Conservation (phyloP, 257 asterid genomes). For the Gentiana straminea region DNA sequence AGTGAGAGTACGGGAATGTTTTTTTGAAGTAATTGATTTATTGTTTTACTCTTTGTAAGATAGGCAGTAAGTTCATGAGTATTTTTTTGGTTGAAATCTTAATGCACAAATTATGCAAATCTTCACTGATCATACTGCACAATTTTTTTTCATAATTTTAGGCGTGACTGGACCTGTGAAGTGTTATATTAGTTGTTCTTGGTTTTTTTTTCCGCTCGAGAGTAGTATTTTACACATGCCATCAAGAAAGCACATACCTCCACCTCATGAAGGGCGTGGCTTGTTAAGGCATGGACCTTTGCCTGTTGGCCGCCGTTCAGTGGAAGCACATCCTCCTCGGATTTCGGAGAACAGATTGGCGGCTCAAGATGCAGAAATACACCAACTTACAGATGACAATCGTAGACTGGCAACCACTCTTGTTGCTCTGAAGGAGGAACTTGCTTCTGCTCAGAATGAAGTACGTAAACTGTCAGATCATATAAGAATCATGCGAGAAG, state of each 20-base stretch:
- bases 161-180: too few species aligned
- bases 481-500: constrained; percentile 49
- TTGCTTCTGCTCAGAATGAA: constrained; percentile 44
- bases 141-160: too few species aligned
- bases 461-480: constrained; percentile 48
- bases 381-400: constrained; percentile 54
- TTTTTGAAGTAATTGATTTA: too few species aligned
- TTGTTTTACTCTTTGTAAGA: too few species aligned
- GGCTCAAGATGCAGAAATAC: constrained; percentile 47
- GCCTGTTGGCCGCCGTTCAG: constrained; percentile 22
- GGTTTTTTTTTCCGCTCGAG: too few species aligned
- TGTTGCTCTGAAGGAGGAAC: constrained; percentile 50
- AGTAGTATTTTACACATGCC: constrained; percentile 25
- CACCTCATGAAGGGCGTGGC: constrained; percentile 35
- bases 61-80: too few species aligned
- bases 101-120: too few species aligned
- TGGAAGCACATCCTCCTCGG: constrained; percentile 30
- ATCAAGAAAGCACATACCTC: constrained; percentile 44
- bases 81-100: too few species aligned
- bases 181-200: too few species aligned
- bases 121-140: too few species aligned
- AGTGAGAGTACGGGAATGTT: too few species aligned
- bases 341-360: constrained; percentile 35
- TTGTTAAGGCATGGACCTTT: constrained; percentile 24
- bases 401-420: constrained; percentile 53